Evolutionary conservation across 345 rosid species (phyloP), one percentile per base, ranked within the genome.

Genomic region (Odontarrhena argentea): DNA sequence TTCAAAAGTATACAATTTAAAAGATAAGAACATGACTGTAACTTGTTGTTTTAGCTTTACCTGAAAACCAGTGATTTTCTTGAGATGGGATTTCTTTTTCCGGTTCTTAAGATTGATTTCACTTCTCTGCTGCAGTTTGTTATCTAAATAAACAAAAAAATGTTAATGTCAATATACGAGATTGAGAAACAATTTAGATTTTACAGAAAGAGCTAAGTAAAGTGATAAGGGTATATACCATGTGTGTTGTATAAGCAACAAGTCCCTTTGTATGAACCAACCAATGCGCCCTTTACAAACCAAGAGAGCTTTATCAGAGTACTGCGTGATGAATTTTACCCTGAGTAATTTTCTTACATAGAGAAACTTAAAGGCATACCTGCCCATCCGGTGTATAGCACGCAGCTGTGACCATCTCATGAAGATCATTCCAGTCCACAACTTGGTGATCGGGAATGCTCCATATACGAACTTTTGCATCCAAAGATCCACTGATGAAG

Each of bases 11-110:
- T 6, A 54, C 28, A 56, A 13, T 15, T 14, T 0, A 12, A 40
- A 59, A 22, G 49, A 40, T 59, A 1, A 36, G 47, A 43, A 66
- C 35, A 52, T 15, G 43, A 53, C 7, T 10, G 32, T 42, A 9
- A 51, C 49, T 71, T 57, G 5, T 38, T 60, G 38, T 43, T 55
- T 37, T 55, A 25, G 41, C 63, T 73, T 63, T 82, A 93, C 98
- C 94, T 93, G 96, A 82, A 93, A 93, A 73, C 98, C 98, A 43
- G 97, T 93, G 75, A 93, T 90, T 82, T 93, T 93, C 83, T 85
- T 93, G 71, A 79, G 94, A 60, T 84, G 89, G 47, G 96, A 69
- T 78, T 87, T 92, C 88, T 93, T 92, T 85, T 86, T 93, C 83
- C 81, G 86, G 69, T 85, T 87, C 84, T 85, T 94, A 72, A 93